Evolutionary conservation across 1,284 basidiomycete species (phyloP), one percentile per base, ranked within the genome.

Genomic region (Ganoderma sp.): DNA sequence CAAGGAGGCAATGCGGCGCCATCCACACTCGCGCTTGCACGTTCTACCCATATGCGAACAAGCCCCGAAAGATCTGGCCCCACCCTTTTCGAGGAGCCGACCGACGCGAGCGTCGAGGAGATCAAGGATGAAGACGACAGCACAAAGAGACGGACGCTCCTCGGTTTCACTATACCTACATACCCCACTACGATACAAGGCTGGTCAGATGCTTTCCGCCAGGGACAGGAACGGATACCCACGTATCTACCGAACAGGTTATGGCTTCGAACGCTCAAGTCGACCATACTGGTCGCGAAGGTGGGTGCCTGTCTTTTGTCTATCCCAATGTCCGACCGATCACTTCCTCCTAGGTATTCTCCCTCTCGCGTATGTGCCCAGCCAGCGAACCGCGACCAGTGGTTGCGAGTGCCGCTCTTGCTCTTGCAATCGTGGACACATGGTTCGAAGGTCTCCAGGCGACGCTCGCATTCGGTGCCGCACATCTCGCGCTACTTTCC

Each of bases 351-450:
- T 67, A 81, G 80, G 75, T 81, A 17, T 71, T 79, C 65, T 79
- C 76, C 54, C 71, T 81, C 10, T 77, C 80, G 14, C 75, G 76
- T 1, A 67, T 84, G 37, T 81, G 83, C 67, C 73, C 77, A 32
- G 69, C 73, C 34, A 50, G 67, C 17, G 64, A 45, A 22, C 58
- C 71, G 6, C 72, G 74, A 50, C 67, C 73, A 10, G 52, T 72
- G 10, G 64, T 75, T 10, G 62, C 74, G 28, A 70, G 60, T 0
- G 65, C 77, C 17, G 72, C 84, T 59, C 72, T 81, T 41, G 71
- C 78, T 6, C 79, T 82, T 2, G 86, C 84, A 1, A 71, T 86
- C 43, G 66, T 79, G 63, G 86, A 87, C 76, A 85, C 83, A 8
- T 78, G 83, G 72, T 80, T 84, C 37, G 85, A 85, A 57, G 75